Percentiles rank a stretch among this genome's conserved stretches.
phyloP scores from a whole-genome alignment of 2,329 filamentous ascomycete genomes.

The Plectosphaerella sp. region DNA sequence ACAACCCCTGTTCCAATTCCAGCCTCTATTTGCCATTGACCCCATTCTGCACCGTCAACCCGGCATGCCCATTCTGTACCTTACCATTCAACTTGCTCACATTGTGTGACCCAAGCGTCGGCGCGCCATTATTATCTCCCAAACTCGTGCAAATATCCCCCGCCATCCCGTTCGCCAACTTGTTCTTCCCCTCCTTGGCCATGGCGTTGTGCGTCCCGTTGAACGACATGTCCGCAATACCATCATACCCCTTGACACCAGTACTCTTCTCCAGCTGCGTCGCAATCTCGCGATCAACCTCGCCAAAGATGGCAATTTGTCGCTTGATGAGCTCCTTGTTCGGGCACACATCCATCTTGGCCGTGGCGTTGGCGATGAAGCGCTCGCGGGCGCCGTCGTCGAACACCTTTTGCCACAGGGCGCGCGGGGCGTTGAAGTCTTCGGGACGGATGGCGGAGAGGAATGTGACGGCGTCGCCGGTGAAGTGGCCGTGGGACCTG shows the following conservation, averaged over 20 bases:
- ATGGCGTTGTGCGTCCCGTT: constrained; percentile 61
- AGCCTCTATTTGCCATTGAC: too few relatives aligned
- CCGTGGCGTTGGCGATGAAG: constrained; percentile 55
- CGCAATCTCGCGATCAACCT: constrained; percentile 56
- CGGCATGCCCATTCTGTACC: too few relatives aligned
- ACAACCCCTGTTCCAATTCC: too few relatives aligned
- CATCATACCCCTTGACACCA: constrained; percentile 55
- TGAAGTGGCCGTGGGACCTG: constrained; percentile 32
- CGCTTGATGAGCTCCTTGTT: constrained; percentile 58
- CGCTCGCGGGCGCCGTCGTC: constrained; percentile 53
- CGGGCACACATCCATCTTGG: constrained; percentile 55
- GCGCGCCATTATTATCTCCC: constrained; percentile 4
- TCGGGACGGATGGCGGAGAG: constrained; percentile 31
- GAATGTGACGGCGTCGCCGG: constrained; percentile 30
- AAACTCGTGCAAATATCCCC: neutral
- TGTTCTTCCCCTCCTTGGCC: constrained; percentile 38
- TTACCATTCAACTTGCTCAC: neutral
- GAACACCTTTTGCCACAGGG: constrained; percentile 57
- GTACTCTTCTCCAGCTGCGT: constrained; percentile 57
- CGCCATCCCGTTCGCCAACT: constrained; percentile 46
- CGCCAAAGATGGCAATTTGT: constrained; percentile 61
- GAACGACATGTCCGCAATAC: constrained; percentile 50
- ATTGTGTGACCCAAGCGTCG: constrained; percentile 1
- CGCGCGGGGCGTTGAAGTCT: constrained; percentile 44
- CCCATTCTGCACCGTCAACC: too few relatives aligned